Base-by-base conservation (phyloP, 2,329 filamentous ascomycete genomes). In the Aspergillus sp. region DNA sequence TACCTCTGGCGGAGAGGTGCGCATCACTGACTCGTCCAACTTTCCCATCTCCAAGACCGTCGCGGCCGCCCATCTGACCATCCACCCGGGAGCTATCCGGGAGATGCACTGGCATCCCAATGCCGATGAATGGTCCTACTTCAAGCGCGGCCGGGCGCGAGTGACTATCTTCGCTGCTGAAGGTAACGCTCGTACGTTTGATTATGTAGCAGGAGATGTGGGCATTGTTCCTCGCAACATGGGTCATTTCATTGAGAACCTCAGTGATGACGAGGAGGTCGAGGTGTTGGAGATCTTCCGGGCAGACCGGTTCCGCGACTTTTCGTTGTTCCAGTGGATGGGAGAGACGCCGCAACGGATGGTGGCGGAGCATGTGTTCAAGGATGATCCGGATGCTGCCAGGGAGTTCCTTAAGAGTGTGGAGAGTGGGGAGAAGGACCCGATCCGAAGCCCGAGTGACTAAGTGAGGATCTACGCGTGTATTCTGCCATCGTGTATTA, bases 71-170 rank as follows among this genome's bases (percentile, higher is more conserved):
- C 56, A 58, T 10, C 23, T 58, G n/a, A 58, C 56, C 5, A 58
- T 58, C 48, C 48, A 52, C 19, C 56, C 56, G 1, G 56, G 56
- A 3, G 56, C 56, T 13, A 47, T 58, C 6, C 47, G 56, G 10
- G 56, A 58, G 48, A 61, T 61, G 54, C 59, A 61, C 59, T 61
- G 59, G 59, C 59, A 61, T 30, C 59, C 55, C 25, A 58, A 49
- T 30, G 55, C 54, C 3, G 59, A 61, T 23, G 55, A 61, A 23
- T 61, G 59, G 59, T 58, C 55, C 19, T 61, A 58, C 36, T 61
- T 58, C 17, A 61, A 58, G 11, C 39, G 42, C 2, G 59, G 59
- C 8, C 49, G 50, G 25, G 59, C 54, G 21, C 56, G 56, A 13
- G 56, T 58, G 21, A 58, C 56, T 7, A 36, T 58, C 19, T 58